Base-by-base conservation (phyloP, 106 monocot genomes). In the Acorus gramineus region DNA sequence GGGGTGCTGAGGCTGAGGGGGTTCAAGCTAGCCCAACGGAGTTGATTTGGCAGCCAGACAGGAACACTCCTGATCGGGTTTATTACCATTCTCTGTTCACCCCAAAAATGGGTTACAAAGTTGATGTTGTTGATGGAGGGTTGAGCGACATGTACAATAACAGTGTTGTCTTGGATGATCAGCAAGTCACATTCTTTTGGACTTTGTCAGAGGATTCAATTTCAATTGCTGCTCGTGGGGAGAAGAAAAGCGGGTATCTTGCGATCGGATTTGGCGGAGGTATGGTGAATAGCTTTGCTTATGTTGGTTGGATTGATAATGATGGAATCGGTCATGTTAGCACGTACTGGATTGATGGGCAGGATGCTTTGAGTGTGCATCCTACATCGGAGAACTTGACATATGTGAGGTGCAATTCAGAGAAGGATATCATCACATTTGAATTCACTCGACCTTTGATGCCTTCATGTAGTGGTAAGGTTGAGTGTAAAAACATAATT, bases 81-180 rank as follows among this genome's bases (percentile, higher is more conserved):
- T 91, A 87, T 56, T 96, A 96, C 56, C 95, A 96, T 2, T 91
- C 90, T 2, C 50, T 96, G 2, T 96, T 76, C 63, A 85, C 75
- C 54, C 71, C 71, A 61, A 96, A 96, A 64, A 96, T 96, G 95
- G 95, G 95, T 12, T 96, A 90, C 90, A 96, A 85, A 79, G 71
- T 96, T 70, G 76, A 85, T 58, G 95, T 96, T 14, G 95, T 96
- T 4, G 95, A 96, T 79, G 95, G 95, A 28, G 95, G 95, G 12
- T 78, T 96, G 13, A 78, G 82, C 3, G 95, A 96, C 65, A 96
- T 96, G 95, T 96, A 90, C 56, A 91, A 96, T 62, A 96, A 83
- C 55, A 96, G 80, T 72, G 95, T 83, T 28, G 10, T 87, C 12
- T 76, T 96, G 73, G 90, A 96, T 75, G 90, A 96, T 75, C 90